These are phyloP conservation scores for Lactarius trivialis DNA, from an alignment of 768 basidiomycete genomes.

Conservation along the genomic window DNA sequence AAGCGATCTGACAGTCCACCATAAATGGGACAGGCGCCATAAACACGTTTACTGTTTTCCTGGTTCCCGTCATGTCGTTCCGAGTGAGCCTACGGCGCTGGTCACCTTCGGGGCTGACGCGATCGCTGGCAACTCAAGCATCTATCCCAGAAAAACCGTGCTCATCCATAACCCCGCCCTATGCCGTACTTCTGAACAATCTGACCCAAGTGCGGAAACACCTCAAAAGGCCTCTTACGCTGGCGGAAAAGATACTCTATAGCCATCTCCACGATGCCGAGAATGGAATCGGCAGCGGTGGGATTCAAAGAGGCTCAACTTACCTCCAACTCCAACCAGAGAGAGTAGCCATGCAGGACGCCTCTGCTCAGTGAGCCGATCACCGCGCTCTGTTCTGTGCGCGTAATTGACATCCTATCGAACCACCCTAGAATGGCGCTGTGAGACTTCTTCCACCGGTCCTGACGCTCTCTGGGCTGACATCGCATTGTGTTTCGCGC, in stretches of 20 bases:
- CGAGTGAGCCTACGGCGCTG: conserved; percentile 7
- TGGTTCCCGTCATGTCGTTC: conserved; percentile 16
- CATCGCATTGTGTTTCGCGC: background rate
- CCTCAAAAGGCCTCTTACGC: conserved; percentile 72
- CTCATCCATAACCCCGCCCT: conserved; percentile 79
- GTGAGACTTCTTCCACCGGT: conserved; percentile 34
- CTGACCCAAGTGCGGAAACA: conserved; percentile 62
- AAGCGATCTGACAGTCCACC: background rate
- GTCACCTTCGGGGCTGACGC: background rate
- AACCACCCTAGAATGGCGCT: conserved; percentile 62
- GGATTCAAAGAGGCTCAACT: conserved; percentile 72
- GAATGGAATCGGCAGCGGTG: conserved; percentile 50
- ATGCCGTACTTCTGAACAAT: conserved; percentile 60
- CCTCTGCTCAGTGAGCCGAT: conserved; percentile 71
- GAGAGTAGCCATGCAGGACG: conserved; percentile 97
- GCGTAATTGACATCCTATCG: background rate
- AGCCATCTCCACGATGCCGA: conserved; percentile 82
- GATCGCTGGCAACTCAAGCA: conserved; percentile 36
- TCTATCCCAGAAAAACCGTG: conserved; percentile 49
- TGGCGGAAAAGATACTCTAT: conserved; percentile 98
- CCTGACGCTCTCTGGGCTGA: conserved; percentile 25
- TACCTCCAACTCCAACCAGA: conserved; percentile 90
- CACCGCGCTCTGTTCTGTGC: background rate
- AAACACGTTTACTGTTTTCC: background rate
- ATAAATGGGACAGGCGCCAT: background rate